These are phyloP conservation scores for Penicillium sp. DNA, from an alignment of 2,329 filamentous ascomycete species.

Conservation along the genomic window DNA sequence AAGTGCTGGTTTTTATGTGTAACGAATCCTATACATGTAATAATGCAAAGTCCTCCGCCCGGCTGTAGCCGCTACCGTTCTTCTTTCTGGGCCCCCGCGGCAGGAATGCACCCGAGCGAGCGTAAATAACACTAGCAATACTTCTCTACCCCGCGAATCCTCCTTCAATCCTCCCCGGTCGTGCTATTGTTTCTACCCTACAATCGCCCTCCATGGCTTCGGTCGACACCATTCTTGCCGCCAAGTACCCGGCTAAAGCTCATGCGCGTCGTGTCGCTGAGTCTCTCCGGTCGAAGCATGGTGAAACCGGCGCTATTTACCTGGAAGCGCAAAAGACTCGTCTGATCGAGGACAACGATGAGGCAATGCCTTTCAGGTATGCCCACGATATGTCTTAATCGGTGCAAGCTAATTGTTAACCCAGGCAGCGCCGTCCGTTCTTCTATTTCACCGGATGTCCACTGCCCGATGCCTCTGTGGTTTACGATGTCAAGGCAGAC, in stretches of 20 bases:
- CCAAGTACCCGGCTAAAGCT: conserved; percentile 76
- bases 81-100: conserved; percentile 20
- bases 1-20: background rate
- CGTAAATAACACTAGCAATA: conserved; percentile 3
- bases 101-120: conserved; percentile 12
- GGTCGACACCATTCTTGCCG: conserved; percentile 46
- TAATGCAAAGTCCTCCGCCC: background rate
- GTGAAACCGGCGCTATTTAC: conserved; percentile 73
- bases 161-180: background rate
- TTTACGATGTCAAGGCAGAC: conserved; percentile 72
- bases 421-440: conserved; percentile 83
- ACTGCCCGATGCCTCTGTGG: conserved; percentile 73
- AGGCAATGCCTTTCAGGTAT: conserved; percentile 74
- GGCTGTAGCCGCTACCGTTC: conserved; percentile 10
- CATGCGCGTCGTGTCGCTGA: conserved; percentile 83
- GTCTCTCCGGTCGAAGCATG: conserved; percentile 63
- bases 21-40: background rate
- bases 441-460: conserved; percentile 89
- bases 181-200: background rate
- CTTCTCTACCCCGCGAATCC: conserved; percentile 8
- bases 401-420: conserved; percentile 1
- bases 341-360: conserved; percentile 86
- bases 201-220: conserved; percentile 30
- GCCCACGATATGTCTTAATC: too few relatives aligned
- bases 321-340: conserved; percentile 79